phyloP scores from a whole-genome alignment of 495 filamentous ascomycete species.

The Xylaria venustula region DNA sequence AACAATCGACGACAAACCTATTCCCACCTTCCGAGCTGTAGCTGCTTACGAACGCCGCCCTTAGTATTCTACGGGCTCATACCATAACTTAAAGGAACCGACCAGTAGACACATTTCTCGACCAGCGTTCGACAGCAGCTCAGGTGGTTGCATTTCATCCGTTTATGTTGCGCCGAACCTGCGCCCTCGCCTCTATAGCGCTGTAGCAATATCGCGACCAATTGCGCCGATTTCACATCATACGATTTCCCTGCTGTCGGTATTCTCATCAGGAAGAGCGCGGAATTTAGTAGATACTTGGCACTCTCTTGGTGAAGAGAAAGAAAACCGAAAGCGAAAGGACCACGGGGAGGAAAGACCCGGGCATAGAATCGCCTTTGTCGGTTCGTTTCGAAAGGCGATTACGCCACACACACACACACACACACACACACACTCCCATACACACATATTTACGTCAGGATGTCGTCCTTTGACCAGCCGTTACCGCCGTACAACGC shows the following conservation, averaged over 20 bases:
- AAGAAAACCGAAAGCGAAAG: background rate
- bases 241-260: background rate
- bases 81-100: no score
- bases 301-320: background rate
- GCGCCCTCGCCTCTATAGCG: background rate
- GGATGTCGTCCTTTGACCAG: constrained; percentile 73
- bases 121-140: background rate
- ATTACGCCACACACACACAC: no score
- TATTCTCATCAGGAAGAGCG: background rate
- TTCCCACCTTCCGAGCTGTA: background rate
- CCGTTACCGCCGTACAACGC: constrained; percentile 66
- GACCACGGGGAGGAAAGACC: background rate
- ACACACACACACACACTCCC: no score
- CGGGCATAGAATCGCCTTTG: background rate
- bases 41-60: background rate
- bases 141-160: background rate
- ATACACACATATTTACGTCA: background rate
- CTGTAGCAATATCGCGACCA: background rate
- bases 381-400: background rate
- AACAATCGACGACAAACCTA: no score
- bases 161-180: background rate
- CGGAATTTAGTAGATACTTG: no score
- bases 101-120: background rate
- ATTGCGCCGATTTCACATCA: background rate
- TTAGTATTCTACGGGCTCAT: no score